Base-by-base conservation (phyloP, 306 rosid genomes). In the Gastrolobium villosum region DNA sequence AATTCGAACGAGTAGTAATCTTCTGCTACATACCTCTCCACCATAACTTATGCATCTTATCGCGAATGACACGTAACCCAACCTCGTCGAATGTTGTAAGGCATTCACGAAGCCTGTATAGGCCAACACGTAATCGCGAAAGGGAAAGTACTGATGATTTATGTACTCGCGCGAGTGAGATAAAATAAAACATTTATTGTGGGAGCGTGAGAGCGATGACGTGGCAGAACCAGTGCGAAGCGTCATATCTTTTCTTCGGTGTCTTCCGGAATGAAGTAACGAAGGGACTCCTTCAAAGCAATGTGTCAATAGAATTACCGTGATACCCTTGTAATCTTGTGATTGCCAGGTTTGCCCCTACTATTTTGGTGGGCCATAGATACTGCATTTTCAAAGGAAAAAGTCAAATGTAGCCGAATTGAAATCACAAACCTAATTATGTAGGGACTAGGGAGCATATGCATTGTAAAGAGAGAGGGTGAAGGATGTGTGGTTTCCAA, bases 51-150 rank as follows among this genome's bases (percentile, higher is more conserved):
- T 36, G 48, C 50, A 60, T 14, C 39, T 0, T 4, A 14, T 32
- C 35, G 36, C 3, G 15, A 11, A 14, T 34, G 84, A 61, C 79
- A 65, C 72, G 69, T 39, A 34, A 31, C 1, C 57, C 3, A 39
- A 5, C 34, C 15, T 34, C 50, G 41, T 0, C 0, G 65, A 46
- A 28, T 1, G 65, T 30, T 14, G 20, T 8, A 32, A 74, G 5
- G 7, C 70, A 37, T 36, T 66, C 56, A 3, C 40, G 39, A 32
- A 52, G 8, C 32, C 7, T 61, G 65, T 39, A 30, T 30, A 39
- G 57, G 5, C 13, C 49, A 35, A 62, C 72, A 76, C 82, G 88
- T 79, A 71, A 5, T 7, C 4, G 74, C n/a, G 2, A 26, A 64
- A 31, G 30, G 35, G 83, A 13, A 43, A 72, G 79, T 65, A 20